These are phyloP conservation scores for Psilocybe tampanensis DNA, from an alignment of 768 basidiomycete species.

Conservation along the genomic window DNA sequence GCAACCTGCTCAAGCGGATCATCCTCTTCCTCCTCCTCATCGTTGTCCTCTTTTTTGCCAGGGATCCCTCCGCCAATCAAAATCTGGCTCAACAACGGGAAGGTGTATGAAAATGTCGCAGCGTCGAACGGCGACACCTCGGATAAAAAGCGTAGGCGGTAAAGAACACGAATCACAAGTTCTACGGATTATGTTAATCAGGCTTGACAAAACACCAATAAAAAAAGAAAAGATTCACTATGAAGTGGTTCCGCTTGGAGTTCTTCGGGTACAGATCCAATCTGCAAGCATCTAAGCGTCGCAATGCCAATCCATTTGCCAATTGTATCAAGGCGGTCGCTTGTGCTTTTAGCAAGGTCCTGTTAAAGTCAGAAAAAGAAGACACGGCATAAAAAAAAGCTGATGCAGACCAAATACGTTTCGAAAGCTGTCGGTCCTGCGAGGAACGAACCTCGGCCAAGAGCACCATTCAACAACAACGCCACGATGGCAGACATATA, in stretches of 20 bases:
- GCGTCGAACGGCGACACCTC: constrained; percentile 84
- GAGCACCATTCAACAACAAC: constrained; percentile 66
- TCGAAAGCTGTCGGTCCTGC: constrained; percentile 66
- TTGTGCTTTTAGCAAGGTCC: constrained; percentile 74
- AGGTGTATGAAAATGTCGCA: constrained; percentile 81
- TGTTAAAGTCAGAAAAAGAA: constrained; percentile 27
- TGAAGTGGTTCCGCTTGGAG: constrained; percentile 71
- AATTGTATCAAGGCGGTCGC: constrained; percentile 71
- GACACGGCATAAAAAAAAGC: not conserved
- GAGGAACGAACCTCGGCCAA: constrained; percentile 62
- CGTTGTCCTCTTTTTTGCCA: constrained; percentile 20
- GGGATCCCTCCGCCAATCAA: constrained; percentile 69
- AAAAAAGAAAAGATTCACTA: constrained; percentile 37
- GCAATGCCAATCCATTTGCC: constrained; percentile 81
- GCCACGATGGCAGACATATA: constrained; percentile 61
- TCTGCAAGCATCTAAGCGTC: constrained; percentile 71
- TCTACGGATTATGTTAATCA: constrained; percentile 41
- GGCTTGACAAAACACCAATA: not conserved
- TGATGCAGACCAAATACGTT: constrained; percentile 72
- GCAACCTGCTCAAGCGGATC: constrained; percentile 79
- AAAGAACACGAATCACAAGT: constrained; percentile 81
- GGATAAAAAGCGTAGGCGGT: constrained; percentile 78
- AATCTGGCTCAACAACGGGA: constrained; percentile 74
- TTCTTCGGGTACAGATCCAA: constrained; percentile 70
- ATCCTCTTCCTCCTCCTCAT: constrained; percentile 60